Conservation (phyloP, 2,329 filamentous ascomycete species). For the Trematosphaeria pertusa region DNA sequence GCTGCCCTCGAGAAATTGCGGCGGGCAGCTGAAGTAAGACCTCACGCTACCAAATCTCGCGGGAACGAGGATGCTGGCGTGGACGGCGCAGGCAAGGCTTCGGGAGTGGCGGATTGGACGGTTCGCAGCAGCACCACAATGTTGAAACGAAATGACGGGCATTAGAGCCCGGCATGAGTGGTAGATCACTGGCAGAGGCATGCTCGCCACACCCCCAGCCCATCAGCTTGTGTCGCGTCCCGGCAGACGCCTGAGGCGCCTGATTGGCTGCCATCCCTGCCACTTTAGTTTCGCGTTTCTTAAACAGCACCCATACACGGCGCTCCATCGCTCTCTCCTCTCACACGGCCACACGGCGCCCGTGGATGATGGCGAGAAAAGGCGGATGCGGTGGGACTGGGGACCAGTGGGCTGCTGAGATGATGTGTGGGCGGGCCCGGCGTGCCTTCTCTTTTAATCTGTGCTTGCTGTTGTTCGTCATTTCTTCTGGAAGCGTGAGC, state of each 20-base stretch:
- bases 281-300: no score
- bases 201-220: neutral
- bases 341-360: constrained; percentile 17
- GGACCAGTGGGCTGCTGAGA: constrained; percentile 19
- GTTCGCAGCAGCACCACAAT: constrained; percentile 9
- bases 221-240: constrained; percentile 19
- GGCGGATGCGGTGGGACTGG: constrained; percentile 1
- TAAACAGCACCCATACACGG: constrained; percentile 38
- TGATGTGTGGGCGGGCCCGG: constrained; percentile 1
- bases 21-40: constrained; percentile 21
- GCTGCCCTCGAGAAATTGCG: neutral
- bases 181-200: constrained; percentile 29
- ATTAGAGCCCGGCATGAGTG: constrained; percentile 16
- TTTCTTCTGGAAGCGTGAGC: constrained; percentile 1
- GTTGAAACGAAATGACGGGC: constrained; percentile 39
- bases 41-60: neutral
- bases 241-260: constrained; percentile 10
- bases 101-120: constrained; percentile 31
- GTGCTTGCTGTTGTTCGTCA: neutral
- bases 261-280: constrained; percentile 39
- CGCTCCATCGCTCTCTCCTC: constrained; percentile 30
- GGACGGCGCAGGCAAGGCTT: constrained; percentile 22
- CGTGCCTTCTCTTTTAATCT: constrained; percentile 4
- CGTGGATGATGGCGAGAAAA: constrained; percentile 7
- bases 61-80: neutral